Evolutionary conservation across 768 basidiomycete species (phyloP).

Genomic region (Tricholoma bakamatsutake): DNA sequence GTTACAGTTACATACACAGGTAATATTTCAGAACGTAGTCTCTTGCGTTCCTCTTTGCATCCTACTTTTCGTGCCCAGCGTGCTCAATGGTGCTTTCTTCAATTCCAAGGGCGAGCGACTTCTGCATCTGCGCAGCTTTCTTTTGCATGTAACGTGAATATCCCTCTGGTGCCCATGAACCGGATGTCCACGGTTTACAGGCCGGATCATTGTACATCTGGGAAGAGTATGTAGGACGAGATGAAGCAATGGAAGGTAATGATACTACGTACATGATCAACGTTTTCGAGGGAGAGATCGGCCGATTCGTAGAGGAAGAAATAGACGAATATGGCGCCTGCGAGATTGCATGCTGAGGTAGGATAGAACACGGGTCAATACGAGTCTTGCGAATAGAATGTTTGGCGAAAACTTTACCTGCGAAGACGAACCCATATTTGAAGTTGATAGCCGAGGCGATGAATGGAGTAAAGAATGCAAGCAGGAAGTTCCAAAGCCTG

Average conservation of each 20-base stretch:
- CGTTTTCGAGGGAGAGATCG: constrained; percentile 59
- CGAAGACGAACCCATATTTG: constrained; percentile 68
- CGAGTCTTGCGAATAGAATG: not conserved
- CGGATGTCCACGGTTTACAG: constrained; percentile 63
- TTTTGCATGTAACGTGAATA: constrained; percentile 44
- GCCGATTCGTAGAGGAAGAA: constrained; percentile 75
- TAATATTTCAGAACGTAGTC: not conserved
- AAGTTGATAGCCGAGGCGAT: constrained; percentile 52
- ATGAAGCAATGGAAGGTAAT: not conserved
- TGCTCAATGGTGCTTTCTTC: not conserved
- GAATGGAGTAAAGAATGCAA: constrained; percentile 79
- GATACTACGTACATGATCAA: constrained; percentile 40
- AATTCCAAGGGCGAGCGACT: not conserved
- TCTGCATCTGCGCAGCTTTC: constrained; percentile 22
- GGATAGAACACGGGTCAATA: not conserved
- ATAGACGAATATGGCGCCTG: constrained; percentile 53
- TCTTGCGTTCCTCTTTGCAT: not conserved
- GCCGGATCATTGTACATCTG: constrained; percentile 61
- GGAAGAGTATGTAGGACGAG: not conserved
- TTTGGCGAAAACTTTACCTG: constrained; percentile 29
- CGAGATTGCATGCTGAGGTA: constrained; percentile 48
- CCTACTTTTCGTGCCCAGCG: not conserved
- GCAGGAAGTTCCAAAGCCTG: constrained; percentile 60
- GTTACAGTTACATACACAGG: not conserved
- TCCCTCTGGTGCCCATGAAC: constrained; percentile 54